Base-by-base conservation (phyloP, 163 green algal genomes). In the Volvox carteri region DNA sequence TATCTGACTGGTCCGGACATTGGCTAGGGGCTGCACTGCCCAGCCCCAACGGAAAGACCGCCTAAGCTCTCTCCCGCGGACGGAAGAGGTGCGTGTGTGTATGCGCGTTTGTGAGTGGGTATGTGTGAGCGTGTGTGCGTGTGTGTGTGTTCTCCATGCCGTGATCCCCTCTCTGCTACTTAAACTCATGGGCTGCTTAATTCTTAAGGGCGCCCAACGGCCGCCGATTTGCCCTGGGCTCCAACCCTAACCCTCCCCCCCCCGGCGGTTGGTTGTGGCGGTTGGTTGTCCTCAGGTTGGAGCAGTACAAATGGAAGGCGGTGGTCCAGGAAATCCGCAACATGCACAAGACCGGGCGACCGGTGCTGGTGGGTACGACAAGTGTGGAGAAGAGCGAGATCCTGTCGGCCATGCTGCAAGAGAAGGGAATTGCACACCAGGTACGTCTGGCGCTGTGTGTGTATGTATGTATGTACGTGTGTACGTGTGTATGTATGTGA, bases 301-400 rank as follows among this genome's bases (percentile, higher is more conserved):
- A 93, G 90, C 77, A 92, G 83, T 94, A 96, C 90, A 98, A 98
- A 94, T 98, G 96, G 97, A 92, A 91, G 65, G 65, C 65, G 65
- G 65, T 75, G 12, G 65, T 75, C 25, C 65, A 75, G 65, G 65
- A 75, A 12, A 75, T 75, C 6, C 65, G 65, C 65, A 75, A 75
- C 89, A 98, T 98, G 95, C 90, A 97, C 94, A 95, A 96, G 79
- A 90, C 88, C 3, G 96, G 96, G 16, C 93, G 96, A 41, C 97
- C 97, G 2, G 94, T 98, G 81, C 95, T 99, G 74, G 96, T 99
- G 58, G 98, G 98, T 58, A 99, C 98, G 12, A 99, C 98, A 12
- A 96, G 87, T 58, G 97, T 99, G 83, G 98, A 99, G 94, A 96
- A 95, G 86, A 97, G 92, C 72, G 98, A 99, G 94, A 79, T 89